Evolutionary conservation across 768 basidiomycete genomes (phyloP).

Genomic region (Russula foetens): DNA sequence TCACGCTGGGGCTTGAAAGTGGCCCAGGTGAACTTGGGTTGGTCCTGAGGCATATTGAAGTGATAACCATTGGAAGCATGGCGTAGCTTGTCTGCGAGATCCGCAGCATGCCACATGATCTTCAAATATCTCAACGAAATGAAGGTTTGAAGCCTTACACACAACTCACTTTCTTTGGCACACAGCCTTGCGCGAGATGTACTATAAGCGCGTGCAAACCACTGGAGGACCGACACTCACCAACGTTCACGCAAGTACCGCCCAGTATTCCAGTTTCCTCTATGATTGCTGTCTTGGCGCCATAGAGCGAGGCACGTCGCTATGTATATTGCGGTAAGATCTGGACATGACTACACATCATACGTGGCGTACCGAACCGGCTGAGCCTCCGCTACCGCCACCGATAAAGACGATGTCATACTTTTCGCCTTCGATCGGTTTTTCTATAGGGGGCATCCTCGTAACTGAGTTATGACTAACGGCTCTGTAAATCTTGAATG

Average conservation of each 20-base stretch:
- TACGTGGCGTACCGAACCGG: constrained; percentile 58
- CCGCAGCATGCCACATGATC: constrained; percentile 98
- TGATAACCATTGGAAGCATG: constrained; percentile 70
- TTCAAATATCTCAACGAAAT: constrained; percentile 25
- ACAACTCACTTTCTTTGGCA: constrained; percentile 84
- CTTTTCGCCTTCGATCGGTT: constrained; percentile 46
- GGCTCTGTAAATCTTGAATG: constrained; percentile 38
- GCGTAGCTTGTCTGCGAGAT: constrained; percentile 75
- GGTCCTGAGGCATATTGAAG: constrained; percentile 37
- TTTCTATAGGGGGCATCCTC: constrained; percentile 69
- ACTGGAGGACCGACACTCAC: constrained; percentile 36
- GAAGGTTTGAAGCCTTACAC: neutral
- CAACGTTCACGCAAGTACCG: constrained; percentile 98
- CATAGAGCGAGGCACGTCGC: constrained; percentile 88
- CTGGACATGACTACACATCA: neutral
- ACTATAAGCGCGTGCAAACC: neutral
- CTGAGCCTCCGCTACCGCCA: constrained; percentile 91
- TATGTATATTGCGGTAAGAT: constrained; percentile 26
- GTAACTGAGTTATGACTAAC: constrained; percentile 31
- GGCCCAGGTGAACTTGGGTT: constrained; percentile 76
- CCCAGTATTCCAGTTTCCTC: constrained; percentile 71
- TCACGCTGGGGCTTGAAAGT: constrained; percentile 91
- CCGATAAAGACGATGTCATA: constrained; percentile 88
- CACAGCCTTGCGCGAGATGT: constrained; percentile 54
- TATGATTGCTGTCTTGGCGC: constrained; percentile 87